These are phyloP conservation scores for Amphicarpaea edgeworthii DNA, from an alignment of 306 rosid genomes.

Conservation along the genomic window DNA sequence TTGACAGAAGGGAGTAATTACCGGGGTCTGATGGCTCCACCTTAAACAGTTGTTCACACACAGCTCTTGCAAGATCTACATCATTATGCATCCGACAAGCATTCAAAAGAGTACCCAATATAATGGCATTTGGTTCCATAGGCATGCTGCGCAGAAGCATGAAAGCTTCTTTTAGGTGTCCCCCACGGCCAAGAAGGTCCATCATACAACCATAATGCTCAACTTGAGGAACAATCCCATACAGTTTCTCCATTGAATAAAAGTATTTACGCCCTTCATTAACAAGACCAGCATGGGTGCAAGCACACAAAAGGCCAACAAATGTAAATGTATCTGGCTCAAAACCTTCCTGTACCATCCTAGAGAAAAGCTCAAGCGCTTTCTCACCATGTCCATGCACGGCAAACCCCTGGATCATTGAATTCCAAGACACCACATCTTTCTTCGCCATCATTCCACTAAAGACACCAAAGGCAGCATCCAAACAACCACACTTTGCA, in stretches of 20 bases:
- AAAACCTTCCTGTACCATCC: slow-evolving; percentile 71
- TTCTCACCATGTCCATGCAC: slow-evolving; percentile 77
- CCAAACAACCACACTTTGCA: slow-evolving; percentile 78
- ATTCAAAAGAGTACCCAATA: slow-evolving; percentile 81
- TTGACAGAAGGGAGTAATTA: slow-evolving; percentile 74
- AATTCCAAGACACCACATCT: slow-evolving; percentile 85
- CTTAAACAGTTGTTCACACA: slow-evolving; percentile 59
- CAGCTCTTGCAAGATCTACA: slow-evolving; percentile 68
- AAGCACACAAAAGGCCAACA: slow-evolving; percentile 80
- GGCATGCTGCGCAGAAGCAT: slow-evolving; percentile 74
- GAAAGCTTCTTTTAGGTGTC: slow-evolving; percentile 84
- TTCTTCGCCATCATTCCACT: slow-evolving; percentile 55
- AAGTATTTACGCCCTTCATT: slow-evolving; percentile 72
- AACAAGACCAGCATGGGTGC: slow-evolving; percentile 79
- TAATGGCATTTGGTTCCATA: slow-evolving; percentile 70
- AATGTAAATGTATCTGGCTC: slow-evolving; percentile 75
- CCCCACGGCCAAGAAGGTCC: slow-evolving; percentile 86
- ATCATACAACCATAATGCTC: slow-evolving; percentile 91
- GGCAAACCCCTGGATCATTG: slow-evolving; percentile 85
- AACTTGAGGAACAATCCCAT: slow-evolving; percentile 67
- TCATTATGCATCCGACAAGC: slow-evolving; percentile 85
- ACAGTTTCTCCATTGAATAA: slow-evolving; percentile 70
- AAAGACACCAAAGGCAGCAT: slow-evolving; percentile 62
- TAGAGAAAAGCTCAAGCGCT: slow-evolving; percentile 74
- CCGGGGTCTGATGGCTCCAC: slow-evolving; percentile 72